phyloP scores from a whole-genome alignment of 371 early-diverging fungal species.

The Ordospora pajunii region DNA sequence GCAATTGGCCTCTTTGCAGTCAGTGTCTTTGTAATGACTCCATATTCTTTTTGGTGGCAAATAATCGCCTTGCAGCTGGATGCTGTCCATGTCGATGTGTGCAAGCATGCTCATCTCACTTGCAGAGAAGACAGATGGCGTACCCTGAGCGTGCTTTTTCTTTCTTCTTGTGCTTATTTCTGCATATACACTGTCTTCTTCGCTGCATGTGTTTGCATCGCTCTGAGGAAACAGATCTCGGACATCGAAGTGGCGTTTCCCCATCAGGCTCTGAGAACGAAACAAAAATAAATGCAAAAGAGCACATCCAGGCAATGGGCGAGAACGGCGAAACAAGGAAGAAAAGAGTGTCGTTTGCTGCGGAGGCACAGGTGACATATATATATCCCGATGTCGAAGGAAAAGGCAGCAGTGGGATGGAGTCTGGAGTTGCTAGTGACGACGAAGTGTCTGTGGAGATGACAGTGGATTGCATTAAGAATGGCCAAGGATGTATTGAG shows the following conservation, averaged over 20 bases:
- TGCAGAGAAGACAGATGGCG: neutral
- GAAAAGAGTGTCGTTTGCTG: slow-evolving; percentile 45
- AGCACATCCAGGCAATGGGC: slow-evolving; percentile 23
- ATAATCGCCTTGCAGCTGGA: neutral
- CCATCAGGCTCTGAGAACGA: neutral
- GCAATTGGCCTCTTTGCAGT: neutral
- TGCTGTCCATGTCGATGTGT: neutral
- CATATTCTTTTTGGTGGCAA: neutral
- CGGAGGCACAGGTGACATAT: slow-evolving; percentile 29
- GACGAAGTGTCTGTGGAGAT: slow-evolving; percentile 31
- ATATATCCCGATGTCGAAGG: slow-evolving; percentile 25
- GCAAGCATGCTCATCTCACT: neutral
- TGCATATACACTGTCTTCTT: neutral
- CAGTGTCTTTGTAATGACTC: too few relatives aligned
- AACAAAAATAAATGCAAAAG: neutral
- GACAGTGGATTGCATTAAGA: slow-evolving; percentile 6
- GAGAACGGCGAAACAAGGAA: slow-evolving; percentile 23
- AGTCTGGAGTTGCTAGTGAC: neutral
- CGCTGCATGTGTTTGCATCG: too few relatives aligned
- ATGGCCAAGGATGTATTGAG: too few relatives aligned
- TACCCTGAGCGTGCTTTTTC: neutral
- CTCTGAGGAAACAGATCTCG: neutral
- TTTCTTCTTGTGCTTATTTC: neutral
- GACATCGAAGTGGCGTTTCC: neutral
- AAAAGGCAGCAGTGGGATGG: neutral